Base-by-base conservation (phyloP, 2,329 filamentous ascomycete genomes). In the Exophiala sp. region DNA sequence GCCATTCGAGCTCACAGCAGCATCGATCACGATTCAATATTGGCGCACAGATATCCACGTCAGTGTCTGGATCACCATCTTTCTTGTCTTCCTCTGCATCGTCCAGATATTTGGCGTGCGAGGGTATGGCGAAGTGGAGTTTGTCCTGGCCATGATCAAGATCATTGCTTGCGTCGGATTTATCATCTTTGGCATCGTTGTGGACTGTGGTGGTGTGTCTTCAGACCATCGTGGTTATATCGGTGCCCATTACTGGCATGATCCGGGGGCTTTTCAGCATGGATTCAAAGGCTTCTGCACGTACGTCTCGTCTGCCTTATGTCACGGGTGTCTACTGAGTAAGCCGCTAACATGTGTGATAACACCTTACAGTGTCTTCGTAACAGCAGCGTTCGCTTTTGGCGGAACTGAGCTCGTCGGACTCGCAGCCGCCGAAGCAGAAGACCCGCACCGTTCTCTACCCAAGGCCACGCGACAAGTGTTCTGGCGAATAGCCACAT, bases 401-500 rank as follows among this genome's bases (percentile, higher is more conserved):
- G 73, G 75, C 38, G 80, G 80, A 57, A 82, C 79, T 21, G 80
- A 83, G 65, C 67, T 83, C 29, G 77, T 80, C 40, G 80, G 79
- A 62, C 67, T 81, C 39, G 77, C 78, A 21, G 78, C 78, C 38
- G 78, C 78, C 21, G 78, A 81, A 63, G 76, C 78, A n/a, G 68
- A 68, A 16, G 77, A 80, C 56, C 78, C 78, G 27, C 68, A 72
- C 50, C 78, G 93, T 64, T 86, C 85, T 1, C 75, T 96, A 0
- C 90, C 90, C 0, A 88, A 82, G 0, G 90, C 90, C 10, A 82
- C 93, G 62, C 94, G 93, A 70, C 89, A 95, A 35, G 51, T 95
- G n/a, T 95, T 95, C 68, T 96, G 90, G 90, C 84, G 90, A 62
- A 94, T 95, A 63, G 81, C 82, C 3, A 75, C 93, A 45, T 95